Evolutionary conservation across 495 filamentous ascomycete genomes (phyloP).

Genomic region (Opeltia flavorubescens): DNA sequence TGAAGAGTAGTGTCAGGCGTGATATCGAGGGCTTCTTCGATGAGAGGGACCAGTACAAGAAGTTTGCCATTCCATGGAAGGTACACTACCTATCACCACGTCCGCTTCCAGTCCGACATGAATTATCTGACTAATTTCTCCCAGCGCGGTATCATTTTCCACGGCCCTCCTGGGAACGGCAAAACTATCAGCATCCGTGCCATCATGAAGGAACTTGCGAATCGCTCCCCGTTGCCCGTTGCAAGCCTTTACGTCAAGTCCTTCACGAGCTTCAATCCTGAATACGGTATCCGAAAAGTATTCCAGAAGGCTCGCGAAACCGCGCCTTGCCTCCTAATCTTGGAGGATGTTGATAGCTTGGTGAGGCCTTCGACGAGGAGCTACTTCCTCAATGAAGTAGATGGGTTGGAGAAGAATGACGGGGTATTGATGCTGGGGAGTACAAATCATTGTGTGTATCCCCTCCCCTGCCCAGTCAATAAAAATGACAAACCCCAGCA

Average conservation of each 20-base stretch:
- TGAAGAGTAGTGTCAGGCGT: constrained; percentile 27
- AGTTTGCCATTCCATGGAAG: constrained; percentile 32
- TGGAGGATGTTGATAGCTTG: constrained; percentile 54
- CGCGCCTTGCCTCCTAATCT: constrained; percentile 34
- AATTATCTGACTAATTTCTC: background rate
- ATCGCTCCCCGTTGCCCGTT: constrained; percentile 23
- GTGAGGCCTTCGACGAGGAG: constrained; percentile 35
- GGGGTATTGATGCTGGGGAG: constrained; percentile 50
- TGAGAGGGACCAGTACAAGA: constrained; percentile 25
- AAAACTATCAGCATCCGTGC: constrained; percentile 60
- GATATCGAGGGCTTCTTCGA: constrained; percentile 31
- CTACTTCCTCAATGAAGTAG: constrained; percentile 59
- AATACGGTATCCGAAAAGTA: constrained; percentile 16
- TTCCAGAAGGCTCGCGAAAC: constrained; percentile 34
- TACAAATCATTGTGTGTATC: constrained; percentile 38
- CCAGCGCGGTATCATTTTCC: constrained; percentile 12
- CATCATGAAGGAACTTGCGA: constrained; percentile 42
- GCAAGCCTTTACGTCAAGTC: constrained; percentile 44
- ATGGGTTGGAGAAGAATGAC: constrained; percentile 51
- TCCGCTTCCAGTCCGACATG: background rate
- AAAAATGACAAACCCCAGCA: too few species aligned
- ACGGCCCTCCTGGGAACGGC: constrained; percentile 42
- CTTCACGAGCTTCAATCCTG: constrained; percentile 18
- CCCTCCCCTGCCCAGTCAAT: background rate
- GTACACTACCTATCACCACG: background rate